These are phyloP conservation scores for Artemisia argyi DNA, from an alignment of 129 eudicot species.

Conservation along the genomic window DNA sequence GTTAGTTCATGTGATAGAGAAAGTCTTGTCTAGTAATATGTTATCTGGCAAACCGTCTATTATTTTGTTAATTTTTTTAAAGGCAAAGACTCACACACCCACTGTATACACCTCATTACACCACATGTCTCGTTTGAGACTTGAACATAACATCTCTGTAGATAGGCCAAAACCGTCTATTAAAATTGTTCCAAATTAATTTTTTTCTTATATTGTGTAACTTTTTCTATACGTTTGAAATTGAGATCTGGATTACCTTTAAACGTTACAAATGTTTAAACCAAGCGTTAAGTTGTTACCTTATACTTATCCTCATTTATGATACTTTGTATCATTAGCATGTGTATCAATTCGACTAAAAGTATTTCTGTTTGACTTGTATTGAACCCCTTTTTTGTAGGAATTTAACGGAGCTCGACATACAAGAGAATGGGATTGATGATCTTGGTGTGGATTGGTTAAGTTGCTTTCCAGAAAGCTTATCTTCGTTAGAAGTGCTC, in stretches of 20 bases:
- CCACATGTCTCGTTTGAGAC: no score
- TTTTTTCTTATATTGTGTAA: no score
- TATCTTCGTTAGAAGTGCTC: constrained; percentile 51
- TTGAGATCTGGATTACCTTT: background rate
- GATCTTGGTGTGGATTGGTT: constrained; percentile 67
- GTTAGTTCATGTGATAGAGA: background rate
- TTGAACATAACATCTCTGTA: no score
- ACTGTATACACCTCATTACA: no score
- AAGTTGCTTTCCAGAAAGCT: constrained; percentile 66
- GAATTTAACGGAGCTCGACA: constrained; percentile 63
- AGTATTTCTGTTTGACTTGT: background rate
- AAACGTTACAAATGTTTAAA: background rate
- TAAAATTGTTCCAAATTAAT: no score
- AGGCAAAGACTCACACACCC: no score
- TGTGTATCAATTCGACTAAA: background rate
- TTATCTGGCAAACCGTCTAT: background rate
- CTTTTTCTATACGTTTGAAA: background rate
- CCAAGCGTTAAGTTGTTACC: background rate
- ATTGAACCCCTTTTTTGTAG: constrained; percentile 22
- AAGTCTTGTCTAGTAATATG: background rate
- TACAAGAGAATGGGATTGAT: constrained; percentile 59
- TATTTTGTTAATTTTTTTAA: no score
- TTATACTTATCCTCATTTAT: background rate
- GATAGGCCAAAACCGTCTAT: no score
- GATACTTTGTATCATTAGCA: background rate